A percentile compares a stretch with the other conserved stretches of the same genome.
phyloP scores from a whole-genome alignment of 495 filamentous ascomycete genomes.

The Glutinoglossum americanum region DNA sequence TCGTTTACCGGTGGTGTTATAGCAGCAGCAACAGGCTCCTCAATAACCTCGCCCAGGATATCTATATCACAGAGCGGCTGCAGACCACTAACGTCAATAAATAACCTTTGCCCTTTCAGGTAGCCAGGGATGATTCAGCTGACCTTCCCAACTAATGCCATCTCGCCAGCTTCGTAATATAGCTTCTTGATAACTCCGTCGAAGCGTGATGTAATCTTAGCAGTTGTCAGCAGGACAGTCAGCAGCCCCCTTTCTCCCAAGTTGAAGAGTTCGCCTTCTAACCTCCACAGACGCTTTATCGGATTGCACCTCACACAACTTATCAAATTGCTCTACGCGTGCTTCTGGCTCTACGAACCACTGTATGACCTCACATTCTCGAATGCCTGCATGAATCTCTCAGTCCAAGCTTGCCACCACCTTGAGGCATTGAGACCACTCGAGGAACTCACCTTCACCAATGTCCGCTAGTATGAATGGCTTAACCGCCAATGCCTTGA shows the following conservation, averaged over 20 bases:
- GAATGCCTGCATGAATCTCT: slow-evolving; percentile 42
- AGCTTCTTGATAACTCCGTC: slow-evolving; percentile 91
- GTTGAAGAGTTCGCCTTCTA: neutral
- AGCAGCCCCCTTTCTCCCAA: neutral
- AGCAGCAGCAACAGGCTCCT: slow-evolving; percentile 17
- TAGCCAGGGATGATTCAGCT: neutral
- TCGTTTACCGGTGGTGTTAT: neutral
- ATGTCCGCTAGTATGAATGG: slow-evolving; percentile 90
- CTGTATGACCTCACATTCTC: slow-evolving; percentile 96
- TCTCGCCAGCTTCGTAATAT: slow-evolving; percentile 87
- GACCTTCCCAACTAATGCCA: slow-evolving; percentile 68
- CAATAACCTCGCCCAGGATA: slow-evolving; percentile 30
- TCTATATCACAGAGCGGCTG: slow-evolving; percentile 62
- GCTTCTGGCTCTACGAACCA: slow-evolving; percentile 98
- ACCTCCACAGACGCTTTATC: slow-evolving; percentile 97
- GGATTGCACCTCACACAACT: slow-evolving; percentile 89
- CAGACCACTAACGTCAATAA: neutral
- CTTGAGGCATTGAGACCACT: neutral
- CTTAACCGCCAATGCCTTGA: slow-evolving; percentile 29
- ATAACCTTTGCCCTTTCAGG: neutral
- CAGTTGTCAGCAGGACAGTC: neutral
- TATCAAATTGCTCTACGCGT: slow-evolving; percentile 92
- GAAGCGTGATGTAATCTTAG: slow-evolving; percentile 76
- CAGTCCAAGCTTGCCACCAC: slow-evolving; percentile 4
- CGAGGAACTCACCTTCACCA: slow-evolving; percentile 52